Evolutionary conservation across 1,139 yeast genomes (phyloP), one percentile per base, ranked within the genome.

Genomic region (Schizosaccharomyces versatilis): DNA sequence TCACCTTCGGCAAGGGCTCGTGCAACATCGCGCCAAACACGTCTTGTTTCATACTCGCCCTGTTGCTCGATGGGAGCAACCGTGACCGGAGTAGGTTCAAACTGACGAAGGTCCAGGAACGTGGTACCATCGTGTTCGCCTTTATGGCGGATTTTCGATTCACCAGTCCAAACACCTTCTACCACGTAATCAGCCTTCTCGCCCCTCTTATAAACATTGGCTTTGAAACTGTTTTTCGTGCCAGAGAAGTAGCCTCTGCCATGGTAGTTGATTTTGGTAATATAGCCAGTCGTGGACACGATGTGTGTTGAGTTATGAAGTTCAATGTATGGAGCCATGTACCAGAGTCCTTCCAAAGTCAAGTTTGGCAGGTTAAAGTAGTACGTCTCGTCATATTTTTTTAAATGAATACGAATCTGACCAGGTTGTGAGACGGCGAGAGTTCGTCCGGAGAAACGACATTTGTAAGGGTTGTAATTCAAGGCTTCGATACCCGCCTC

Each of bases 231-330:
- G 70, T 90, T 88, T 72, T 86, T 88, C 73, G 86, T 88, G 61
- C 98, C 98, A 12, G 86, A 76, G 65, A 90, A 84, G 71, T 86
- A 90, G 36, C 98, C 98, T 67, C 90, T 79, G 42, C 98, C 98
- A 49, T 84, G 74, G 68, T 77, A 90, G 63, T 84, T 95, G 60
- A 90, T 71, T 32, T 76, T 74, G 24, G 93, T 77, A 60, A 75
- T 68, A 68, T 78, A 81, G 9, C 97, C 97, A 54, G 78, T 74
- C 7, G 94, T 79, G 44, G 86, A 74, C 68, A 84, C 94, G 64
- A 90, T 84, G 65, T 72, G 79, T 19, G 57, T 94, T 41, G 39
- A 44, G 38, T 52, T 55, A 12, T 54, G 42, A 54, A 55, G 36
- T 63, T 69, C 72, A 47, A 83, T 88, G 68, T 80, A 86, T 38